These are phyloP conservation scores for Epichloe glyceriae DNA, from an alignment of 2,329 filamentous ascomycete genomes.

Conservation along the genomic window DNA sequence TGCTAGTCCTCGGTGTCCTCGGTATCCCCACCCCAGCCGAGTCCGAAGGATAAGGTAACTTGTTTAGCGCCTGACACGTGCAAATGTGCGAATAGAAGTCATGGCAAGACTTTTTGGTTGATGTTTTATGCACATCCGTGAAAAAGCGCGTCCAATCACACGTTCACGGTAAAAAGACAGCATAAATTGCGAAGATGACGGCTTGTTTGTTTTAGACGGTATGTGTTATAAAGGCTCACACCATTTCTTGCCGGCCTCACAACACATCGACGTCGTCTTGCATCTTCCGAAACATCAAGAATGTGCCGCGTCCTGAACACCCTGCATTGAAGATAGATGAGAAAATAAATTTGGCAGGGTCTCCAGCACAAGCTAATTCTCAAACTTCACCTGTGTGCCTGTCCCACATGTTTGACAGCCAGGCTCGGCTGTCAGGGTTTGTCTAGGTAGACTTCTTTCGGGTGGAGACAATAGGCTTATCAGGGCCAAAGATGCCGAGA, in stretches of 20 bases:
- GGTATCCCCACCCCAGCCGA: constrained; percentile 1
- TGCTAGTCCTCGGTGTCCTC: background rate
- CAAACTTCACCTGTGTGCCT: background rate
- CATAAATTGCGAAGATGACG: background rate
- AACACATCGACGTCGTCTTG: background rate
- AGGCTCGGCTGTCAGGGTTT: background rate
- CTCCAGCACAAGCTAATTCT: constrained; percentile 2
- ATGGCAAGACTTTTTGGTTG: too few relatives aligned
- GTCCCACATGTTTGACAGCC: background rate
- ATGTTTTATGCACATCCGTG: background rate
- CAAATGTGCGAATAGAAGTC: background rate
- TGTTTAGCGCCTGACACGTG: constrained; percentile 1
- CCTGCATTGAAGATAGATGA: background rate
- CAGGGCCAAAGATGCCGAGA: constrained; percentile 43
- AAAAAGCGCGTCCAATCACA: background rate
- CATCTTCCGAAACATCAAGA: constrained; percentile 3
- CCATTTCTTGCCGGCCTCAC: background rate
- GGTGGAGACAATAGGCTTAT: constrained; percentile 12
- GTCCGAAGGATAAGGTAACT: constrained; percentile 5
- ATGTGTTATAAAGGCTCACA: constrained; percentile 1
- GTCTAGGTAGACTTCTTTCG: constrained; percentile 16
- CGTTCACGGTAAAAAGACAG: background rate
- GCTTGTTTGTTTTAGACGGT: background rate
- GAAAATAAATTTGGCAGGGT: background rate
- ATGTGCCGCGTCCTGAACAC: background rate